Evolutionary conservation across 1,284 basidiomycete species (phyloP).

Genomic region (Schizophyllum amplum): DNA sequence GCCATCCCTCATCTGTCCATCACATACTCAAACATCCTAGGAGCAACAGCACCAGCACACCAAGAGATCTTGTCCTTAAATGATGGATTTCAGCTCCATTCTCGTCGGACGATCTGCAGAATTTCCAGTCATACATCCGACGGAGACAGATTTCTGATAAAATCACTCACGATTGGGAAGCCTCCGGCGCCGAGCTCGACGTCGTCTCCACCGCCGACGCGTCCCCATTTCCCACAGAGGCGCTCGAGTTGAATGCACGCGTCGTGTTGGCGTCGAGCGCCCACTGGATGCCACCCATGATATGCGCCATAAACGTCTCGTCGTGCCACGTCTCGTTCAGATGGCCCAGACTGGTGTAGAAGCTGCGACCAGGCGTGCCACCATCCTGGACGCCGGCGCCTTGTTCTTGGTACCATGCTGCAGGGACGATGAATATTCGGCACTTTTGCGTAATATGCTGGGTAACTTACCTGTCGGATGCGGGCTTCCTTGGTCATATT

Average conservation of each 20-base stretch:
- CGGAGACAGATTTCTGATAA: too few relatives aligned
- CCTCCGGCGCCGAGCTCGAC: neutral
- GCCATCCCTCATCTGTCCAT: too few relatives aligned
- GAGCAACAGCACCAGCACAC: too few relatives aligned
- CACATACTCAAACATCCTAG: too few relatives aligned
- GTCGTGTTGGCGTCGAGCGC: conserved; percentile 55
- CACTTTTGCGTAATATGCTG: neutral
- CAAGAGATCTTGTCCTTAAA: too few relatives aligned
- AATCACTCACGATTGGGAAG: neutral
- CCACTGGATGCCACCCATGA: conserved; percentile 72
- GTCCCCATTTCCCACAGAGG: conserved; percentile 29
- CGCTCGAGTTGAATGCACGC: conserved; percentile 40
- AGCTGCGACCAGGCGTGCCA: conserved; percentile 60
- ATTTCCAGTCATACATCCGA: too few relatives aligned
- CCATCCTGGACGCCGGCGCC: conserved; percentile 46
- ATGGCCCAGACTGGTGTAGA: conserved; percentile 77
- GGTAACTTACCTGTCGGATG: conserved; percentile 47
- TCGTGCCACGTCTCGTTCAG: conserved; percentile 54
- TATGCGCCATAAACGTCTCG: conserved; percentile 49
- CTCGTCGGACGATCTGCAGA: neutral
- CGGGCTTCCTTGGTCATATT: conserved; percentile 54
- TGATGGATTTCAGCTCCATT: neutral
- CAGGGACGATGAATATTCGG: too few relatives aligned
- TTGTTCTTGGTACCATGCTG: conserved; percentile 75
- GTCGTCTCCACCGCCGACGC: neutral